A percentile compares a stretch with the other conserved stretches of the same genome.
phyloP scores from a whole-genome alignment of 352 stramenopile genomes.

The Blastocystis sp. region DNA sequence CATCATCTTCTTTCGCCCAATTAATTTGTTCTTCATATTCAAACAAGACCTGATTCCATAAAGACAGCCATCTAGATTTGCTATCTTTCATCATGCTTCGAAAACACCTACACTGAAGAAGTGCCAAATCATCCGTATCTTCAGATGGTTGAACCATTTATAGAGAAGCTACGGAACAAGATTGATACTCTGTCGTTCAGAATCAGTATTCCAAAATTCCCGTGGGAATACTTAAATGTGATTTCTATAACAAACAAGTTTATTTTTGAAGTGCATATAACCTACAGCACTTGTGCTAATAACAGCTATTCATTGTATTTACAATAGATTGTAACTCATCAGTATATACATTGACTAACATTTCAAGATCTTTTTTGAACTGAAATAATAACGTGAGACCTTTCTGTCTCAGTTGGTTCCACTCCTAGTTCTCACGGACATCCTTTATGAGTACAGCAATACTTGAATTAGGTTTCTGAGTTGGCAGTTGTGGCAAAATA shows the following conservation, averaged over 20 bases:
- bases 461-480: too few relatives aligned
- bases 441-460: too few relatives aligned
- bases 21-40: not conserved
- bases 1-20: not conserved
- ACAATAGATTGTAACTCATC: not conserved
- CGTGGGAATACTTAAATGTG: too few relatives aligned
- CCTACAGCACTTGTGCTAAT: not conserved
- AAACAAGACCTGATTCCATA: conserved; percentile 4
- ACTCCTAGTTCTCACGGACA: too few relatives aligned
- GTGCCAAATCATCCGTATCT: not conserved
- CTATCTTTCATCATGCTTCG: not conserved
- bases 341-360: not conserved
- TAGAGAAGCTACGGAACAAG: not conserved
- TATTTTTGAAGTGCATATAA: not conserved
- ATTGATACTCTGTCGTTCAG: not conserved
- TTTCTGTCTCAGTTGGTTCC: too few relatives aligned
- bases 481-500: too few relatives aligned
- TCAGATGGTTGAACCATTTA: not conserved
- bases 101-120: not conserved
- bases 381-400: not conserved
- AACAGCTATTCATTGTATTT: not conserved
- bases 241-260: not conserved
- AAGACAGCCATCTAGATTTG: not conserved
- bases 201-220: not conserved
- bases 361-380: not conserved